These are phyloP conservation scores for Fusarium gaditjirri DNA, from an alignment of 2,329 filamentous ascomycete species.

Conservation along the genomic window DNA sequence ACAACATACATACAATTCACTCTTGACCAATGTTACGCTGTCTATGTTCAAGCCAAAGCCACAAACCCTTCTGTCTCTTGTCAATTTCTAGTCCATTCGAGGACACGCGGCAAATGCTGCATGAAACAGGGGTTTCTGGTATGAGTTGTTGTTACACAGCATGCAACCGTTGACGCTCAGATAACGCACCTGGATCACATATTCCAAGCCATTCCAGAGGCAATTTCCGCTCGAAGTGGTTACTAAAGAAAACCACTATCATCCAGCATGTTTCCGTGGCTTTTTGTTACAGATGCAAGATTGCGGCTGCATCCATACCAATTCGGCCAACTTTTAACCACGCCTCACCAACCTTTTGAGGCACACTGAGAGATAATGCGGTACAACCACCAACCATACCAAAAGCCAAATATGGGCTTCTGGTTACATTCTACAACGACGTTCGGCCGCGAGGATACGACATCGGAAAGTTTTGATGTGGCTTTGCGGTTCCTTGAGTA, in stretches of 20 bases:
- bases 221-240: not conserved
- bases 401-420: not conserved
- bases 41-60: not conserved
- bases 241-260: slow-evolving; percentile 1
- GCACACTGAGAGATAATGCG: slow-evolving; percentile 17
- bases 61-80: slow-evolving; percentile 18
- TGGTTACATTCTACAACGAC: slow-evolving; percentile 19
- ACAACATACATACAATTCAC: slow-evolving; percentile 1
- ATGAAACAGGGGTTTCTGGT: slow-evolving; percentile 14
- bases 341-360: slow-evolving; percentile 23
- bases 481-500: slow-evolving; percentile 12
- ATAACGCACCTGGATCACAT: slow-evolving; percentile 1
- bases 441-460: slow-evolving; percentile 32
- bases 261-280: slow-evolving; percentile 1
- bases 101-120: slow-evolving; percentile 16
- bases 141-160: slow-evolving; percentile 8
- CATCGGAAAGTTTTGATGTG: slow-evolving; percentile 26
- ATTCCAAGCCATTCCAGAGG: slow-evolving; percentile 8
- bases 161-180: slow-evolving; percentile 12
- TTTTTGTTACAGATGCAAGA: slow-evolving; percentile 9
- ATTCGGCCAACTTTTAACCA: slow-evolving; percentile 19
- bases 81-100: not conserved
- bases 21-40: not conserved
- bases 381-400: slow-evolving; percentile 30
- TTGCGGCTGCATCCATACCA: slow-evolving; percentile 29